A percentile compares a stretch with the other conserved stretches of the same genome.
These are phyloP conservation scores for Priceomyces haplophilus DNA, from an alignment of 805 yeast genomes.

Conservation along the genomic window DNA sequence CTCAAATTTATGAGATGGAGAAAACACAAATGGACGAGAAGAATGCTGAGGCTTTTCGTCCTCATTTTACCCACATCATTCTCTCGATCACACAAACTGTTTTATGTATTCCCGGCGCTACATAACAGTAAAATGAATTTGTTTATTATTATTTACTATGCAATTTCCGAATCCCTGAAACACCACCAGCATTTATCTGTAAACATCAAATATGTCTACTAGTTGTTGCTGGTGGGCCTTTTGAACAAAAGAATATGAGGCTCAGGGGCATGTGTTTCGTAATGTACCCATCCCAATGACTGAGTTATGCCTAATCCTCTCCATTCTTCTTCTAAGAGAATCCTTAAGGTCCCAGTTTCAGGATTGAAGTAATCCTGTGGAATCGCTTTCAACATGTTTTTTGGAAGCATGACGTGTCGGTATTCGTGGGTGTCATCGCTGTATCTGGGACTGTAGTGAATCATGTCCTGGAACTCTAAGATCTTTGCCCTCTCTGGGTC, in stretches of 20 bases:
- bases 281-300: slow-evolving; percentile 96
- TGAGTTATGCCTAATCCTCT: slow-evolving; percentile 97
- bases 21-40: too few species aligned
- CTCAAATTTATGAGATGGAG: too few species aligned
- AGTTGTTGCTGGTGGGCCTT: slow-evolving; percentile 58
- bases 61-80: too few species aligned
- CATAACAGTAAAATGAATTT: slow-evolving; percentile 1
- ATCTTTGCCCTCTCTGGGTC: slow-evolving; percentile 83
- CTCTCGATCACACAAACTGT: too few species aligned
- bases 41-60: too few species aligned
- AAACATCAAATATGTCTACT: slow-evolving; percentile 15
- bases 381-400: slow-evolving; percentile 88
- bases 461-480: slow-evolving; percentile 87
- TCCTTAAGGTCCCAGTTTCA: slow-evolving; percentile 90
- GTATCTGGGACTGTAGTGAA: slow-evolving; percentile 91
- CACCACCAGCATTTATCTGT: background rate
- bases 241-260: slow-evolving; percentile 89
- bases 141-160: slow-evolving; percentile 4
- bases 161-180: slow-evolving; percentile 1
- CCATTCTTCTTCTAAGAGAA: slow-evolving; percentile 95
- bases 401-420: slow-evolving; percentile 95
- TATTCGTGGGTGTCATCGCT: slow-evolving; percentile 91
- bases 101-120: too few species aligned
- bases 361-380: slow-evolving; percentile 93
- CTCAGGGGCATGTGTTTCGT: slow-evolving; percentile 97